Base-by-base conservation (phyloP, 768 basidiomycete species). In the Kondoa malvinella region DNA sequence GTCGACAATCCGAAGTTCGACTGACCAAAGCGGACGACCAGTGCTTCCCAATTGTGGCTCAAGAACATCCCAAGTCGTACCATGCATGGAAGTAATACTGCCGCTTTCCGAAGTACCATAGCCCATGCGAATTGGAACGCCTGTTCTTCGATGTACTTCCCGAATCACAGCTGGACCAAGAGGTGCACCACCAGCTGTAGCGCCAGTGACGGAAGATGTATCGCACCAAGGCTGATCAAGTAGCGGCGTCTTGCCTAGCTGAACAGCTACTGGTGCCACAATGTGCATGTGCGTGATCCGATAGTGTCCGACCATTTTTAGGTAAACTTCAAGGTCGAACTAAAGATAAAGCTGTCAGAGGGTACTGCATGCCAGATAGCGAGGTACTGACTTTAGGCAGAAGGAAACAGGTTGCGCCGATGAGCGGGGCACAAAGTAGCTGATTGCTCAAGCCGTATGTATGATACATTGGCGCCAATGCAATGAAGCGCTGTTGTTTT, bases 251-350 rank as follows among this genome's bases (percentile, higher is more conserved):
- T 69, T 69, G n/a, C 74, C 74, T 40, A 76, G 68, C 0, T 72
- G 72, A 34, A 76, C 73, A 26, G 75, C 75, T 56, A 76, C 65
- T 25, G 75, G 75, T 15, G 75, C 74, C 16, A 73, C 73, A 65
- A 76, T 73, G 71, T 76, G 75, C 8, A 75, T 68, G 69, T 74
- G 72, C 1, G 75, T 76, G 0, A 72, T 71, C 1, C 70, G 69
- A n/a, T 72, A 65, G 16, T 72, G 70, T 33, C 73, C 69, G n/a
- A 70, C 71, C 29, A 74, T 70, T 26, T 32, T 56, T 17, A 76
- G 70, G 73, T 72, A 76, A 17, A 71, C 27, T 0, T 65, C 68
- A 2, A 73, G 71, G 57, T 76, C 73, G 72, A 76, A 76, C 66
- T 70, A 66, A 64, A 3, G 21, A 14, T 14, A 4, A 63, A 25